These are phyloP conservation scores for Cladophialophora bantiana DNA, from an alignment of 2,329 filamentous ascomycete genomes.

Conservation along the genomic window DNA sequence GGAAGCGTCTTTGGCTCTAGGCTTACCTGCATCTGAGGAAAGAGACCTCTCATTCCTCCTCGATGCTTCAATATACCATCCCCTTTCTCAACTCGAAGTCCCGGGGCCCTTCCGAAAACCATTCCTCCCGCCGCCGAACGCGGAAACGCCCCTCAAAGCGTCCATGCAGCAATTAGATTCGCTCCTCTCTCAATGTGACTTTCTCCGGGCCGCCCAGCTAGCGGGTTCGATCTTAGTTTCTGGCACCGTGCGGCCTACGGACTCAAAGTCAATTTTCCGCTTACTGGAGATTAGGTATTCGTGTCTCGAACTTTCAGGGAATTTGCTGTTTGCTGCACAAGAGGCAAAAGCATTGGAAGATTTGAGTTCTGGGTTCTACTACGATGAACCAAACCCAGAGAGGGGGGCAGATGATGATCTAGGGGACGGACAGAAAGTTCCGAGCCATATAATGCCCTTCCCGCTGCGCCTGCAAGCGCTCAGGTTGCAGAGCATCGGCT, in stretches of 20 bases:
- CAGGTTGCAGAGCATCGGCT: conserved; percentile 82
- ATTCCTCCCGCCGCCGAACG: conserved; percentile 64
- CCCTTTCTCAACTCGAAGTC: conserved; percentile 69
- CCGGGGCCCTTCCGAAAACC: conserved; percentile 73
- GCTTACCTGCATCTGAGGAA: conserved; percentile 42
- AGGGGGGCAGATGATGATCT: conserved; percentile 35
- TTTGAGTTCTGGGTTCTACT: conserved; percentile 63
- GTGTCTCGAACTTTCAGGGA: conserved; percentile 80
- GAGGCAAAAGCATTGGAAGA: conserved; percentile 70
- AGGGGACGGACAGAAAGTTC: conserved; percentile 67
- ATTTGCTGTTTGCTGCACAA: conserved; percentile 70
- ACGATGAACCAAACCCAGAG: conserved; percentile 40
- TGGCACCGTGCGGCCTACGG: conserved; percentile 51
- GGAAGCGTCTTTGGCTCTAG: not conserved
- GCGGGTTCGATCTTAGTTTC: conserved; percentile 53
- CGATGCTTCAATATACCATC: conserved; percentile 81
- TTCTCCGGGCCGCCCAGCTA: conserved; percentile 73
- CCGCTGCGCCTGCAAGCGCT: conserved; percentile 81
- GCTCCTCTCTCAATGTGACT: conserved; percentile 76
- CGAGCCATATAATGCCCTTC: conserved; percentile 83
- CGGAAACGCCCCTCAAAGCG: conserved; percentile 61
- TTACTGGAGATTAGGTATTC: conserved; percentile 82
- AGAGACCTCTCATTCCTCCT: conserved; percentile 84
- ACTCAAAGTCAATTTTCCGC: conserved; percentile 72
- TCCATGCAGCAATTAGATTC: conserved; percentile 60